Evolutionary conservation across 2,329 filamentous ascomycete genomes (phyloP), one percentile per base, ranked within the genome.

Genomic region (Rachicladosporium sp.): DNA sequence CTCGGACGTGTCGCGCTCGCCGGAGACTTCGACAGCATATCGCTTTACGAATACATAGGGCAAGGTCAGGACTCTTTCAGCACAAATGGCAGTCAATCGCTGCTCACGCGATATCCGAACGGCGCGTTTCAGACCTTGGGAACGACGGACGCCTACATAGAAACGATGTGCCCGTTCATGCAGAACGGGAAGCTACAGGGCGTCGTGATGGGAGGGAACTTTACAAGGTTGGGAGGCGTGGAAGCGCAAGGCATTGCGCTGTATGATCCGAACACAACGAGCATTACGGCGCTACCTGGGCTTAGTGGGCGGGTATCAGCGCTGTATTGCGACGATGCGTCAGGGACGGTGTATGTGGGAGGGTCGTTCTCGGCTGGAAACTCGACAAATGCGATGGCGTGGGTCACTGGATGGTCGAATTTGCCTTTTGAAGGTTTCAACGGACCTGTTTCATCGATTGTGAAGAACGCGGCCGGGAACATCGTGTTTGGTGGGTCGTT

Each of bases 401-500:
- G 86, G 86, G 73, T 67, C 7, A 66, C 76, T 23, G 77, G 74
- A 36, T 95, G 84, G 80, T 74, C 73, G 11, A 82, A 85, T 53
- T 65, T 98, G 41, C 82, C 89, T 2, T 98, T 98, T 65, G 78
- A 79, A 31, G 93, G 93, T 13, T 93, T 98, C 64, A 96, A 96
- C 62, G 88, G 88, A 19, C 85, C 85, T 2, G 87, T 98, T 37
- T 76, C 76, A 46, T 82, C 88, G 30, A 96, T 98, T 50, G 72
- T 78, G 36, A 87, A 85, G 63, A 76, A 80, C 11, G 70, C 79
- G 1, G 82, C 85, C 50, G 84, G 83, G 6, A 82, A 93, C 56
- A 83, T 98, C 47, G 75, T 96, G 40, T 98, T 95, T 56, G 93
- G 86, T 35, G 91, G 91, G 36, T 76, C 74, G 41, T 98, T 98